Evolutionary conservation across 192 early-diverging fungal species (phyloP), one percentile per base, ranked within the genome.

Genomic region (Backusella parvicylindrica): DNA sequence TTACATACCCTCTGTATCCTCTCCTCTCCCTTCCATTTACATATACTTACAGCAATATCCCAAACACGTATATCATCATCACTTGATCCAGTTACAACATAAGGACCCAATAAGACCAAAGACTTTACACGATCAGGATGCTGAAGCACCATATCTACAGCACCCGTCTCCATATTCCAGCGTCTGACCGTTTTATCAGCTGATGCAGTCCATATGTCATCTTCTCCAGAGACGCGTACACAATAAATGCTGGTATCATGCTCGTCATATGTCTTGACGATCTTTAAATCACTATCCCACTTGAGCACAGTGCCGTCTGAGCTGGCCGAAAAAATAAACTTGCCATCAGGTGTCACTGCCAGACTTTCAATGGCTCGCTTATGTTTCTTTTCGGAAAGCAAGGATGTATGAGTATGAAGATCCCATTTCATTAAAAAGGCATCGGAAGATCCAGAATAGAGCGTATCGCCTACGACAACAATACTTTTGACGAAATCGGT

Each of bases 401-500:
- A 53, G 35, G 79, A 77, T n/a, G 73, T 75, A 23, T 90, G 91
- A 0, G 87, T 89, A 33, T 76, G 68, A 7, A 91, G 71, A 80
- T 91, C 84, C 94, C 94, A 96, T 69, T 93, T 87, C 9, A 89
- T 81, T 60, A 99, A 92, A 11, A 88, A 86, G 7, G 84, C 85
- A 81, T 99, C 97, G 4, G 95, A 92, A 4, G 96, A 97, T 13
- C 90, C 94, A 12, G 94, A 86, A 40, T 90, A 93, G 8, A 92
- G 76, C 6, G 81, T 73, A 12, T 64, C 81, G 68, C 65, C 83
- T 43, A 77, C 73, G 28, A 75, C 77, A 68, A 79, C 71, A 12
- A 99, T 71, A 28, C 84, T 87, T 74, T 99, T 99, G 56, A 99
- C 89, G 83, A 99, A 98, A 81, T 99, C 97, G 4, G 89, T 79